Percentiles rank a stretch among this genome's conserved stretches.
These are phyloP conservation scores for Skeletonema grethae DNA, from an alignment of 108 stramenopile genomes.

Conservation along the genomic window DNA sequence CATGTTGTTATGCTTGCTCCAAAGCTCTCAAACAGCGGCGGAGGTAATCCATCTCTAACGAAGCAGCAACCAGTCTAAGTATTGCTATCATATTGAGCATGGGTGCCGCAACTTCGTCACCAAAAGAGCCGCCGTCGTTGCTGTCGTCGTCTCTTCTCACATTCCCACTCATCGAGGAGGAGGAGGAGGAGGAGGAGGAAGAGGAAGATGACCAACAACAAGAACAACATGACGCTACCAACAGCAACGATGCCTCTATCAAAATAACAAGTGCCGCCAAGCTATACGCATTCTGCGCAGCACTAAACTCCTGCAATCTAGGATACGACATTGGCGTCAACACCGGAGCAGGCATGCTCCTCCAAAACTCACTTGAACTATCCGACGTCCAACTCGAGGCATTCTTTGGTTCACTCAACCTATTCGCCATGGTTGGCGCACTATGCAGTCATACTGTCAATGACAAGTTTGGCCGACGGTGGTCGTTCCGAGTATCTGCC, in stretches of 20 bases:
- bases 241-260: not conserved
- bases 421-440: slow-evolving; percentile 79
- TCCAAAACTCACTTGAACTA: slow-evolving; percentile 65
- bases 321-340: slow-evolving; percentile 75
- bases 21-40: too few relatives aligned
- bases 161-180: not conserved
- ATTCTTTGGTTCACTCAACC: slow-evolving; percentile 71
- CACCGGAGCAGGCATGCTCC: slow-evolving; percentile 53
- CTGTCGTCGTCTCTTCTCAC: not conserved
- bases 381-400: slow-evolving; percentile 66
- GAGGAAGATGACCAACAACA: not conserved
- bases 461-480: slow-evolving; percentile 70
- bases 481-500: slow-evolving; percentile 68
- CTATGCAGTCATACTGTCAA: slow-evolving; percentile 80
- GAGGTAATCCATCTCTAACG: too few relatives aligned
- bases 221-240: not conserved
- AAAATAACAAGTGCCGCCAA: slow-evolving; percentile 38
- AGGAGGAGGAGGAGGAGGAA: not conserved
- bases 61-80: not conserved
- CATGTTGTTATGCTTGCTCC: too few relatives aligned
- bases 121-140: not conserved
- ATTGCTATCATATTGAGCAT: not conserved
- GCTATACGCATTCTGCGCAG: slow-evolving; percentile 69
- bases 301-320: slow-evolving; percentile 81
- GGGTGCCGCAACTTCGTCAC: not conserved